Evolutionary conservation across 257 asterid genomes (phyloP), one percentile per base, ranked within the genome.

Genomic region (Knoxia roxburghii): DNA sequence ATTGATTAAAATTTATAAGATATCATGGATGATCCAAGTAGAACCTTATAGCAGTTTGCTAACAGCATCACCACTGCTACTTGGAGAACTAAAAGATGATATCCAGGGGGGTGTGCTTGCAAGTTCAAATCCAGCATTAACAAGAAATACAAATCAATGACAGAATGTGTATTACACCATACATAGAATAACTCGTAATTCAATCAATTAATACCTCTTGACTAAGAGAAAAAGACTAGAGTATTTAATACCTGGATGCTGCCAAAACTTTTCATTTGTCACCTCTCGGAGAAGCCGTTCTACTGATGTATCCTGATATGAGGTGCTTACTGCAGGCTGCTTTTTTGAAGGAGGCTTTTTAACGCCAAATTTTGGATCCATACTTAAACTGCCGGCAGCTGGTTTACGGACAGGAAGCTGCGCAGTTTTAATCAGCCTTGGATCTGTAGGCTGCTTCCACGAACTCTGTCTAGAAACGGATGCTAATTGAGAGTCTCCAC

Each of bases 251-350:
- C 99, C 98, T 89, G 99, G 95, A 78, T 83, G 89, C 67, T 82
- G 90, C 99, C 99, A 94, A 76, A 94, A 87, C 72, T 84, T 90
- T 71, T 90, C 96, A 77, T 82, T 90, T 61, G 99, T 94, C 82
- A 94, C 99, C 85, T 94, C 99, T 6, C 98, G 96, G 68, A 87
- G 67, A 69, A 94, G 95, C 35, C 99, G 98, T 74, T 94, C 99
- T 69, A 94, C 95, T 21, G 98, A 90, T 67, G 99, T 77, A 75
- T 94, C 98, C 69, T 87, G 96, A 74, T 87, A 87, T 68, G 50
- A 83, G 72, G 82, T 82, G 77, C 79, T 84, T 60, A 75, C 62
- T 20, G 69, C 26, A 69, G 73, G 71, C 73, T 40, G 96, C 81
- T 94, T 94, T 81, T 86, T 94, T 40, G 86, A 65, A 68, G 96